Base-by-base conservation (phyloP, 2,329 filamentous ascomycete species). In the Arthroderma uncinatum region DNA sequence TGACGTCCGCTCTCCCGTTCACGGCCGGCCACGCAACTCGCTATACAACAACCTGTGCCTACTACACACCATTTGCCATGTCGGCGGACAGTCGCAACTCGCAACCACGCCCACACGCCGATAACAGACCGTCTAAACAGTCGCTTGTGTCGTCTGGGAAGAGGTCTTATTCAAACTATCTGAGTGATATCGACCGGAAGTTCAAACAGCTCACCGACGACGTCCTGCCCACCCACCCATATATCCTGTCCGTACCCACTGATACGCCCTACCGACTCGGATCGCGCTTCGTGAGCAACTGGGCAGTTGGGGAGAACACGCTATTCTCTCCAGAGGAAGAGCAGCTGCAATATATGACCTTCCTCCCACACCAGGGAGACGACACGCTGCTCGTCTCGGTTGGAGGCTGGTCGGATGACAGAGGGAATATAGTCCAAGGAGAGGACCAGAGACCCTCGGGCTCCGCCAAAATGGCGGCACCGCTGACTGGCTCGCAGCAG, bases 271-370 rank as follows among this genome's bases (percentile, higher is more conserved):
- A 73, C 63, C 71, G 69, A 54, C 69, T 74, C 42, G 71, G 71
- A 42, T 67, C 66, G 55, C 71, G 71, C 40, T 70, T 72, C 60
- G 66, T 72, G 59, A 74, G 71, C 63, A 73, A 75, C 63, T 78
- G 76, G 75, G 72, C 73, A 59, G 70, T 75, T 61, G 71, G 73
- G 57, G 66, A 71, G 66, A 73, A 78, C 57, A 77, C 76, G 1
- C 77, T 80, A 2, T 85, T 83, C 67, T 68, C 71, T 54, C 68
- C 68, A 16, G 71, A 78, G 61, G 82, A 85, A 67, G 76, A 82
- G 63, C 73, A 77, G 63, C 72, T 82, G 55, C 82, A 84, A 65
- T 84, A 84, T 67, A 75, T 82, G 72, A 84, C 80, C 58, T 84
- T 81, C 62, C 70, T 81, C 56, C 79, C 78, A 57, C 80, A 82